phyloP scores from a whole-genome alignment of 345 rosid species.

The Salix caprea region DNA sequence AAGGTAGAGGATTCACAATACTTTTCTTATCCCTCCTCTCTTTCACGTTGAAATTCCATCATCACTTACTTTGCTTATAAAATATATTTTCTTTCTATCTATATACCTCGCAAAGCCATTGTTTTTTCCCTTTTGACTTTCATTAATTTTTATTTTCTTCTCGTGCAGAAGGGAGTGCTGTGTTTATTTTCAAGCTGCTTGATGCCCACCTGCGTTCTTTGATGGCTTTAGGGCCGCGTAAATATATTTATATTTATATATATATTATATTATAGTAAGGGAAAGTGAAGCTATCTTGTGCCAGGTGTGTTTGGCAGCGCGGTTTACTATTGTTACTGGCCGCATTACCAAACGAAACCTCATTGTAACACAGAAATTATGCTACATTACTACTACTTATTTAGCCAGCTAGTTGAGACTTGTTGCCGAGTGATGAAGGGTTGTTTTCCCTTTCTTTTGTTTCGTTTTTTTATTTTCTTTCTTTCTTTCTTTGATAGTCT shows the following conservation, averaged over 20 bases:
- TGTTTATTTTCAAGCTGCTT: slow-evolving; percentile 79
- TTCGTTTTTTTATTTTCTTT: no score
- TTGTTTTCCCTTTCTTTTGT: neutral
- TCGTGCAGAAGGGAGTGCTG: slow-evolving; percentile 66
- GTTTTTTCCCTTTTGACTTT: neutral
- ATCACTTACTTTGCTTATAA: no score
- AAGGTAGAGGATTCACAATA: slow-evolving; percentile 31
- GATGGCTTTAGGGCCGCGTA: neutral
- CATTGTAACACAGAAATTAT: no score
- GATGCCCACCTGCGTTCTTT: slow-evolving; percentile 41
- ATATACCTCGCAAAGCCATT: neutral
- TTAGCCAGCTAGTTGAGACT: no score
- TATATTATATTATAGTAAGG: neutral
- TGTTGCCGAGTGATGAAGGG: no score
- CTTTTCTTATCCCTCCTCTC: neutral
- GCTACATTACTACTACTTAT: no score
- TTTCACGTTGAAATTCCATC: no score
- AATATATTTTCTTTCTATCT: neutral
- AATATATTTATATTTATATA: neutral
- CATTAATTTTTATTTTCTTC: neutral
- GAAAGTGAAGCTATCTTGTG: neutral
- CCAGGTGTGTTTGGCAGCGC: neutral
- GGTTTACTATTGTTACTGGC: no score
- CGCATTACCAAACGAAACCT: no score
- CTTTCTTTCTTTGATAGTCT: neutral